Percentiles rank a stretch among this genome's conserved stretches.
phyloP scores from a whole-genome alignment of 345 rosid species.

The Salix udensis region DNA sequence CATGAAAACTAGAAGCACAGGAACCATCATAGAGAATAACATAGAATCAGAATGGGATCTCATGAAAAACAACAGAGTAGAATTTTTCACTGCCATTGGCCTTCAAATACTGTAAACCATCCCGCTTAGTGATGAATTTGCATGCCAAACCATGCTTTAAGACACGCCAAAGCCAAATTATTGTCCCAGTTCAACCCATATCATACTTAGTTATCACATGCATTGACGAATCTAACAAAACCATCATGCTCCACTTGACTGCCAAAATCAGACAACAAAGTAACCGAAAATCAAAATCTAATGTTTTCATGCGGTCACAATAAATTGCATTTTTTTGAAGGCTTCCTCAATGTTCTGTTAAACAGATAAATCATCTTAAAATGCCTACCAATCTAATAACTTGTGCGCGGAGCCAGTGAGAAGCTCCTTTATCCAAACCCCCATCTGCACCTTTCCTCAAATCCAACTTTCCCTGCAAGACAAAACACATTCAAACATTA shows the following conservation, averaged over 20 bases:
- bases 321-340: neutral
- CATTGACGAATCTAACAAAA: neutral
- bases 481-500: conserved; percentile 9
- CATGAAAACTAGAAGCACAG: neutral
- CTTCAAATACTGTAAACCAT: neutral
- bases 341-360: neutral
- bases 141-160: neutral
- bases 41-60: neutral
- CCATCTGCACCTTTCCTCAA: conserved; percentile 13
- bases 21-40: neutral
- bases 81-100: neutral
- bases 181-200: neutral
- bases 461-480: conserved; percentile 39
- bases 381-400: conserved; percentile 58
- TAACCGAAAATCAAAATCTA: neutral
- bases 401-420: conserved; percentile 49
- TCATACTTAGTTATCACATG: neutral
- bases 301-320: neutral
- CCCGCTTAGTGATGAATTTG: neutral
- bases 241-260: neutral
- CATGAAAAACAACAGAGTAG: neutral
- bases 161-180: neutral
- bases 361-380: neutral
- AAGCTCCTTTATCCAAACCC: conserved; percentile 30
- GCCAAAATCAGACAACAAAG: neutral